A percentile compares a stretch with the other conserved stretches of the same genome.
Evolutionary conservation across 202 grass and related monocot species (phyloP).

Genomic region (Bolboschoenoplectus hybrid): DNA sequence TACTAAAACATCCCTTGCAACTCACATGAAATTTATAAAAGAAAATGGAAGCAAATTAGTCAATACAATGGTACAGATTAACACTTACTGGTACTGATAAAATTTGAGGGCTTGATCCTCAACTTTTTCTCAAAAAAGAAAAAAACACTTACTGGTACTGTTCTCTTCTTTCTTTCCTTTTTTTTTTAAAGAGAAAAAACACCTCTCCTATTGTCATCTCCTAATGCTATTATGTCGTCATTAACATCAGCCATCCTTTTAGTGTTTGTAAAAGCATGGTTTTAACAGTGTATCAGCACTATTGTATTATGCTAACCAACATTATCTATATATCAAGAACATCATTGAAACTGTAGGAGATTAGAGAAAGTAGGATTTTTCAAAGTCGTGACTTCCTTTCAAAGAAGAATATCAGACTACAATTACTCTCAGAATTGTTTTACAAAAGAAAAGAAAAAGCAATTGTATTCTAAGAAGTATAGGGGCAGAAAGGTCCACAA

Average conservation of each 20-base stretch:
- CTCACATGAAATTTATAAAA: not conserved
- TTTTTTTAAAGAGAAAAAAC: not conserved
- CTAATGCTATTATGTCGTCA: not conserved
- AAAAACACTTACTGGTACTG: not conserved
- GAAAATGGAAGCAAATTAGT: not conserved
- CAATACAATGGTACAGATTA: not conserved
- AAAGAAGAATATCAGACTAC: not conserved
- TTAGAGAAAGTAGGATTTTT: not conserved
- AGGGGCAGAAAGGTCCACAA: not conserved
- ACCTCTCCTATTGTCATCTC: not conserved
- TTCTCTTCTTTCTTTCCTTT: not conserved
- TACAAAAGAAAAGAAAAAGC: not conserved
- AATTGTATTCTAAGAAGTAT: not conserved
- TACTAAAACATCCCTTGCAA: not conserved
- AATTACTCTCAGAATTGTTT: not conserved
- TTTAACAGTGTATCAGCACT: not conserved
- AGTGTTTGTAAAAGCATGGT: not conserved
- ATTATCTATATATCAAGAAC: not conserved
- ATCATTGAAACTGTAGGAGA: not conserved
- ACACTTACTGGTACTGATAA: not conserved
- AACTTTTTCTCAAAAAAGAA: no score
- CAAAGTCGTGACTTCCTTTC: no score
- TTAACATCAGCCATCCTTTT: conserved; percentile 1
- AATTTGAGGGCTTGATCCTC: no score
- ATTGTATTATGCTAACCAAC: not conserved